These are phyloP conservation scores for Rhodotorula sp. DNA, from an alignment of 1,284 basidiomycete genomes.

Conservation along the genomic window DNA sequence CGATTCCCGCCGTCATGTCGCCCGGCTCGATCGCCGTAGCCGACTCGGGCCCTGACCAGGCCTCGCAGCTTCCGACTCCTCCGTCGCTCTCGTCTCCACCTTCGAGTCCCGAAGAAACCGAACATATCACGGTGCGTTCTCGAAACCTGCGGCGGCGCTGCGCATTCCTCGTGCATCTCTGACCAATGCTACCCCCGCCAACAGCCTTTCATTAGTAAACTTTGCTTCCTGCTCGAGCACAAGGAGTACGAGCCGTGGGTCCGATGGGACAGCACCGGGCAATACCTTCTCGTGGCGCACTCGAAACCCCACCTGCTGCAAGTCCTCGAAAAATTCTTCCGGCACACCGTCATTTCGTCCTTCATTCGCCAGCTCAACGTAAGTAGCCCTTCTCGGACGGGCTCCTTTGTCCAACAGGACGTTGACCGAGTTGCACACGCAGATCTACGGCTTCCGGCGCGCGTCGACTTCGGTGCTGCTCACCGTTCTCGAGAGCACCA, in stretches of 20 bases:
- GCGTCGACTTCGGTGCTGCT: conserved; percentile 31
- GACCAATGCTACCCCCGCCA: neutral
- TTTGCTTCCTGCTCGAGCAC: conserved; percentile 31
- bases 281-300: conserved; percentile 33
- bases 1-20: neutral
- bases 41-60: neutral
- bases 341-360: conserved; percentile 29
- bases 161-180: neutral
- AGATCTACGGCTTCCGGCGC: conserved; percentile 40
- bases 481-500: conserved; percentile 23
- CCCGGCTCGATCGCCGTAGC: neutral
- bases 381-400: neutral
- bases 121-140: conserved; percentile 5
- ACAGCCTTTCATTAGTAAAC: conserved; percentile 35
- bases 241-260: conserved; percentile 25
- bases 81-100: neutral
- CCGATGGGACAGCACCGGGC: conserved; percentile 25
- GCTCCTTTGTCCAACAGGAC: too few relatives aligned
- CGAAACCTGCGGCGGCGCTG: neutral
- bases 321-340: conserved; percentile 33
- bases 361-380: conserved; percentile 39
- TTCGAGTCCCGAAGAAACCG: conserved; percentile 4
- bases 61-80: neutral
- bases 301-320: conserved; percentile 27
- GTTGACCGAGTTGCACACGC: neutral